These are phyloP conservation scores for Eleusine indica DNA, from an alignment of 176 grass and related monocot species.

Conservation along the genomic window DNA sequence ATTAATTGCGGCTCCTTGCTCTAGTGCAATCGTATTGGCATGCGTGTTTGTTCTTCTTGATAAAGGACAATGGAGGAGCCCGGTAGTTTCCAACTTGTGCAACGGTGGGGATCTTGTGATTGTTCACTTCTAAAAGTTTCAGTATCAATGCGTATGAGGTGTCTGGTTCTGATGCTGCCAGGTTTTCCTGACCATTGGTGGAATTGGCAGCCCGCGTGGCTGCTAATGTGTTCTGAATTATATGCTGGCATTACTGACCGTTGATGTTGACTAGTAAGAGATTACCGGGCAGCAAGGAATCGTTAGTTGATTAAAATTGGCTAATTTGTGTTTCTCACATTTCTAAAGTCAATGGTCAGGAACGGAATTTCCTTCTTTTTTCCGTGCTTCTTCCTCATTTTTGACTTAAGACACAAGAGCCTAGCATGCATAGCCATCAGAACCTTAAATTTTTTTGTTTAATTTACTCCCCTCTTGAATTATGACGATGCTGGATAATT, in stretches of 20 bases:
- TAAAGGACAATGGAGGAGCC: slow-evolving; percentile 12
- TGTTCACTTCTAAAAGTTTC: slow-evolving; percentile 20
- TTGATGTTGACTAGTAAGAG: slow-evolving; percentile 14
- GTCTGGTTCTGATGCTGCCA: slow-evolving; percentile 21
- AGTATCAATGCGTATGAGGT: background rate
- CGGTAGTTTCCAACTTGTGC: background rate
- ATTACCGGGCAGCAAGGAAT: background rate
- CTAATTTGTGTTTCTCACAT: background rate
- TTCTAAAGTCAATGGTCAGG: slow-evolving; percentile 25
- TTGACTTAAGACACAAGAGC: background rate
- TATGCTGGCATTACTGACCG: background rate
- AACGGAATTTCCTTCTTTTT: background rate
- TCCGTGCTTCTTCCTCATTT: background rate
- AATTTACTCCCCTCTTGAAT: slow-evolving; percentile 3
- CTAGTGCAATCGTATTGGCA: background rate
- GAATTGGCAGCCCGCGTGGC: background rate
- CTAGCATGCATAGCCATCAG: background rate
- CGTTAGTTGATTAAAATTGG: slow-evolving; percentile 2
- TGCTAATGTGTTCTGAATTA: slow-evolving; percentile 25
- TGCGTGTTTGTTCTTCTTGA: slow-evolving; percentile 10
- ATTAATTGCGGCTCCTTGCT: background rate
- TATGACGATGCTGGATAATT: background rate
- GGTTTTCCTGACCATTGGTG: background rate
- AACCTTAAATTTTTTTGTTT: background rate
- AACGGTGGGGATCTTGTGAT: slow-evolving; percentile 5